These are phyloP conservation scores for Penicillium verrucosum DNA, from an alignment of 2,329 filamentous ascomycete species.

Conservation along the genomic window DNA sequence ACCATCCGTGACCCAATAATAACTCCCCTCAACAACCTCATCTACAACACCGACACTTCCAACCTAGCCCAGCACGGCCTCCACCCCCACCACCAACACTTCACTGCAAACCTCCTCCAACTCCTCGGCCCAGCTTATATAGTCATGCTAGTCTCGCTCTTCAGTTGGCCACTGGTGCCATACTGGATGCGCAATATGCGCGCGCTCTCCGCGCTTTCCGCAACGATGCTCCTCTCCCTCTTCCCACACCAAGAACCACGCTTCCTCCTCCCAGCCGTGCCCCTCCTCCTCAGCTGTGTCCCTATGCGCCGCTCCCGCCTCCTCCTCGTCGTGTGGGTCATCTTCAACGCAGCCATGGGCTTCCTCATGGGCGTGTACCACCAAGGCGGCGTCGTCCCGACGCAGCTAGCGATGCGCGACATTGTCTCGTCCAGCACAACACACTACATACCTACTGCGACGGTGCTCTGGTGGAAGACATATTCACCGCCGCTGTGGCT, in stretches of 20 bases:
- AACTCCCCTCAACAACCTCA: constrained; percentile 73
- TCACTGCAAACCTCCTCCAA: constrained; percentile 67
- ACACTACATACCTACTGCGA: constrained; percentile 21
- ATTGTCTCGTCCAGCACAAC: constrained; percentile 32
- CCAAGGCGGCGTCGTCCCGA: constrained; percentile 52
- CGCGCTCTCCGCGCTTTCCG: constrained; percentile 44
- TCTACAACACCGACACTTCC: constrained; percentile 66
- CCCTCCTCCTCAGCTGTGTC: constrained; percentile 51
- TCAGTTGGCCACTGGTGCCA: constrained; percentile 39
- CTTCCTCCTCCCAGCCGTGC: constrained; percentile 51
- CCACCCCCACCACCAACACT: constrained; percentile 75
- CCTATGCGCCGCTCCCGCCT: constrained; percentile 39
- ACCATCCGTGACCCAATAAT: constrained; percentile 60
- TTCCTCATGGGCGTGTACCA: constrained; percentile 53
- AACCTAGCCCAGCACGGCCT: constrained; percentile 74
- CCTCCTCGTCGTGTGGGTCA: constrained; percentile 46
- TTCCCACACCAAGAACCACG: constrained; percentile 53
- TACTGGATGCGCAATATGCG: constrained; percentile 39
- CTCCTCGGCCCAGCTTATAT: constrained; percentile 67
- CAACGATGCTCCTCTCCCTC: constrained; percentile 43
- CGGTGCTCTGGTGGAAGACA: constrained; percentile 55
- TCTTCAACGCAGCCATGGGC: constrained; percentile 50
- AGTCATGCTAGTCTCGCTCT: constrained; percentile 49
- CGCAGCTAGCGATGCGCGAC: constrained; percentile 46
- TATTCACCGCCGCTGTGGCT: constrained; percentile 54